Evolutionary conservation across 352 stramenopile genomes (phyloP).

Genomic region (Phytophthora chlamydospora): DNA sequence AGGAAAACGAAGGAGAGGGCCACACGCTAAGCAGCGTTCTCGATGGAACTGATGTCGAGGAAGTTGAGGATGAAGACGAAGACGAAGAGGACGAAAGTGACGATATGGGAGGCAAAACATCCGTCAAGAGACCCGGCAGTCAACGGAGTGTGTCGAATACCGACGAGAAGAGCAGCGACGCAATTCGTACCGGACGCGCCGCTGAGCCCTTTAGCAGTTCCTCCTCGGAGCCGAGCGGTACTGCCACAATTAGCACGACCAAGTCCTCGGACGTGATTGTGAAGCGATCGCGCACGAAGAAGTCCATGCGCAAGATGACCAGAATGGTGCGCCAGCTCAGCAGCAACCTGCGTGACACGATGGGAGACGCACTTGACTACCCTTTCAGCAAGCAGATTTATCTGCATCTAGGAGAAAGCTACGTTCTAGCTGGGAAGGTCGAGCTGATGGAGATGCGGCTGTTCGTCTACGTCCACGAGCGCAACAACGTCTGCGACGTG

Average conservation of each 20-base stretch:
- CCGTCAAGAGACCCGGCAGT: slow-evolving; percentile 10
- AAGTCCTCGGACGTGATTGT: slow-evolving; percentile 57
- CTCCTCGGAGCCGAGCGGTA: slow-evolving; percentile 13
- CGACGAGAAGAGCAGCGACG: slow-evolving; percentile 24
- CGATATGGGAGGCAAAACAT: slow-evolving; percentile 6
- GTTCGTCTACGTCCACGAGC: slow-evolving; percentile 70
- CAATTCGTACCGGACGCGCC: slow-evolving; percentile 11
- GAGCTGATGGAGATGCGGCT: slow-evolving; percentile 87
- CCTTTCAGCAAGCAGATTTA: slow-evolving; percentile 69
- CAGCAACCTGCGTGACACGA: slow-evolving; percentile 65
- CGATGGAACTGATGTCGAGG: slow-evolving; percentile 30
- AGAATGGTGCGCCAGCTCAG: slow-evolving; percentile 71
- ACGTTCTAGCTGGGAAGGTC: slow-evolving; percentile 65
- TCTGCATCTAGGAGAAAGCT: slow-evolving; percentile 64
- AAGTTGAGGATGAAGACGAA: slow-evolving; percentile 40
- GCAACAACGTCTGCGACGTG: slow-evolving; percentile 59
- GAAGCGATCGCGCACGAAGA: slow-evolving; percentile 71
- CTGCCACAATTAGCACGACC: slow-evolving; percentile 2
- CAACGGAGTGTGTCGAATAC: slow-evolving; percentile 13
- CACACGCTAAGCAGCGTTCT: slow-evolving; percentile 25
- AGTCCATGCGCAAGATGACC: slow-evolving; percentile 70
- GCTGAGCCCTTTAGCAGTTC: slow-evolving; percentile 7
- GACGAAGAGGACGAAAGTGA: slow-evolving; percentile 16
- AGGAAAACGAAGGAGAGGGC: slow-evolving; percentile 25
- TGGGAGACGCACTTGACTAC: slow-evolving; percentile 66